phyloP scores from a whole-genome alignment of 2,329 filamentous ascomycete species.

The Curvularia sp. region DNA sequence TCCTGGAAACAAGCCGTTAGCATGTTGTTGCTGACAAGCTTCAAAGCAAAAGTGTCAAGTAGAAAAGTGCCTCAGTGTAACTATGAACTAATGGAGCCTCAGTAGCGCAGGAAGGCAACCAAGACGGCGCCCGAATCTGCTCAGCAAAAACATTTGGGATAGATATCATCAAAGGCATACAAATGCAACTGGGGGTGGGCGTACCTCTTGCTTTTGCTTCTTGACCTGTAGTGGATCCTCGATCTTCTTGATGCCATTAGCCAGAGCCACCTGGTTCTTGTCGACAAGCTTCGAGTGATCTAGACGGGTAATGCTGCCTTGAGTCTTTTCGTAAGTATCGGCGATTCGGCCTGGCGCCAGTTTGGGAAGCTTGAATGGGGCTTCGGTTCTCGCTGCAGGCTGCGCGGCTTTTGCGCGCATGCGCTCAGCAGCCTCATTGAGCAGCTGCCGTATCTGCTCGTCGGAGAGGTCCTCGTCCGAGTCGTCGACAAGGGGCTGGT shows the following conservation, averaged over 20 bases:
- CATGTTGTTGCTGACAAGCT: constrained; percentile 11
- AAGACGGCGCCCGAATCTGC: constrained; percentile 80
- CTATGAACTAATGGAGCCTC: constrained; percentile 72
- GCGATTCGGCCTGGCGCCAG: constrained; percentile 57
- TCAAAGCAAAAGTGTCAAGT: constrained; percentile 16
- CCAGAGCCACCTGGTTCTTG: constrained; percentile 55
- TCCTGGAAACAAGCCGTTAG: constrained; percentile 51
- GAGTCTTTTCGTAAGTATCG: constrained; percentile 62
- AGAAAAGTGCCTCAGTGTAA: constrained; percentile 69
- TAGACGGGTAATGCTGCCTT: constrained; percentile 60
- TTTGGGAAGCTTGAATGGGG: constrained; percentile 58
- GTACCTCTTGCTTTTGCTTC: constrained; percentile 60
- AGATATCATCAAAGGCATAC: constrained; percentile 74
- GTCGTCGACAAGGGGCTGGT: constrained; percentile 43
- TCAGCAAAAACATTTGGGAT: constrained; percentile 72
- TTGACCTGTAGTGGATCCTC: constrained; percentile 60
- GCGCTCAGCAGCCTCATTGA: constrained; percentile 68
- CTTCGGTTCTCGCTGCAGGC: constrained; percentile 36
- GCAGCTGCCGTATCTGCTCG: constrained; percentile 67
- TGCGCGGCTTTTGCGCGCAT: constrained; percentile 54
- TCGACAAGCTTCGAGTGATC: constrained; percentile 61
- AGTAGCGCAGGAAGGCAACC: constrained; percentile 75
- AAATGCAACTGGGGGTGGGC: constrained; percentile 17
- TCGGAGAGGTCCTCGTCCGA: constrained; percentile 63
- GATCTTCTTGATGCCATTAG: constrained; percentile 60